These are phyloP conservation scores for Ulmus americana DNA, from an alignment of 331 rosid genomes.

Conservation along the genomic window DNA sequence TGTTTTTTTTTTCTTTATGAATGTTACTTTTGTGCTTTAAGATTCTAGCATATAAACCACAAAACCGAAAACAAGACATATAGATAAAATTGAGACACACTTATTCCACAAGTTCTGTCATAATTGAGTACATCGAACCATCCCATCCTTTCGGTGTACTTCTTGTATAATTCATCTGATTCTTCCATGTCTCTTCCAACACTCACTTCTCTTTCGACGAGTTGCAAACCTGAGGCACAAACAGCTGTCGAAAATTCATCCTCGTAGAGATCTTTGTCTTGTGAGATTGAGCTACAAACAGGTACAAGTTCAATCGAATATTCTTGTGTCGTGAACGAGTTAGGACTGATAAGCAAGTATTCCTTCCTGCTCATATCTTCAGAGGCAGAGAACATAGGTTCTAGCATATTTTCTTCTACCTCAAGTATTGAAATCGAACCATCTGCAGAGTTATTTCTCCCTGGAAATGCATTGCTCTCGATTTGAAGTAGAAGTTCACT, in stretches of 20 bases:
- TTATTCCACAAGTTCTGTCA: conserved; percentile 22
- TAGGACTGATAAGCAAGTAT: background rate
- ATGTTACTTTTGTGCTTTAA: background rate
- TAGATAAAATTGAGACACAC: conserved; percentile 11
- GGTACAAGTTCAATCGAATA: background rate
- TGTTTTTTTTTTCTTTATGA: too few relatives aligned
- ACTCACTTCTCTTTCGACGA: background rate
- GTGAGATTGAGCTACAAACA: conserved; percentile 1
- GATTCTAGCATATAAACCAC: background rate
- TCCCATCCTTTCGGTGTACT: conserved; percentile 20
- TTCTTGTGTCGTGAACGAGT: background rate
- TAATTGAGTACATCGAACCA: conserved; percentile 21
- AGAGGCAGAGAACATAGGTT: background rate
- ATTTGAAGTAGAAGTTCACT: too few relatives aligned
- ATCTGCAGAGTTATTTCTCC: background rate
- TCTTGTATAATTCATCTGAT: conserved; percentile 14
- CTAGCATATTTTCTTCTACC: background rate
- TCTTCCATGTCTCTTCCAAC: conserved; percentile 6
- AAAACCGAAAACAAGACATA: background rate
- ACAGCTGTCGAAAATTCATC: background rate
- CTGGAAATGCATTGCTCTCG: background rate
- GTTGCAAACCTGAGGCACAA: background rate
- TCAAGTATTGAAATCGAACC: background rate
- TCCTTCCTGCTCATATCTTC: background rate
- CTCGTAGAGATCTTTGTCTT: background rate